phyloP scores from a whole-genome alignment of 139 green algal species.

The Haematococcus lacustris region DNA sequence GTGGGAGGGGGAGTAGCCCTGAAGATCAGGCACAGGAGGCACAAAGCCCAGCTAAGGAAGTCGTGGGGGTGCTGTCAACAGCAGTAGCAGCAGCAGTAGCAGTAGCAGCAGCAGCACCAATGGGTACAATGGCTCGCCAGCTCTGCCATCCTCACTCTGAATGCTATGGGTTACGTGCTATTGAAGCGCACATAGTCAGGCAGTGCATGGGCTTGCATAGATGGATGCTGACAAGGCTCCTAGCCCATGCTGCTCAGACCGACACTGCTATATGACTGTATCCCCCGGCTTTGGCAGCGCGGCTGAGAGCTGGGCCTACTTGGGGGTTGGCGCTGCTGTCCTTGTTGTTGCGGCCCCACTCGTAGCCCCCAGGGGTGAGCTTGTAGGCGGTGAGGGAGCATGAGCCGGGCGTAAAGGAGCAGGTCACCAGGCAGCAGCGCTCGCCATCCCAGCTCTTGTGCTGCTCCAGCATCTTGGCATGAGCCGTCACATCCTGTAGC shows the following conservation, averaged over 20 bases:
- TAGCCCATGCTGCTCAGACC: neutral
- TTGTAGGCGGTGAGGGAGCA: slow-evolving; percentile 95
- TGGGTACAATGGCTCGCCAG: neutral
- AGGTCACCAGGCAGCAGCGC: slow-evolving; percentile 87
- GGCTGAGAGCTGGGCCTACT: too few species aligned
- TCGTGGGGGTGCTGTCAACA: too few species aligned
- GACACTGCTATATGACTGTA: neutral
- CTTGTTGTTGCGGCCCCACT: slow-evolving; percentile 85
- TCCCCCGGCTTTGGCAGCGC: too few species aligned
- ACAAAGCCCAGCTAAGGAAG: neutral
- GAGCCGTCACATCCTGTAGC: slow-evolving; percentile 75
- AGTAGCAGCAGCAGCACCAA: too few species aligned
- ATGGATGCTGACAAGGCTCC: neutral
- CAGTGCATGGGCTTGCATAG: neutral
- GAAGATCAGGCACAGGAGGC: neutral
- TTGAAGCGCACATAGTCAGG: neutral
- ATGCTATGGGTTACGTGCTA: too few species aligned
- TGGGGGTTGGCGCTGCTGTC: slow-evolving; percentile 72
- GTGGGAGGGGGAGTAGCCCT: slow-evolving; percentile 85
- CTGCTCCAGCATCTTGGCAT: slow-evolving; percentile 92
- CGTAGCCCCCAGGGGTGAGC: slow-evolving; percentile 85
- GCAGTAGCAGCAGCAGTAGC: neutral
- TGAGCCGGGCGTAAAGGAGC: slow-evolving; percentile 92
- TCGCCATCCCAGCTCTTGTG: slow-evolving; percentile 96
- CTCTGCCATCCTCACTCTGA: neutral